Conservation (phyloP, 176 grass and related monocot species). For the Luzula sylvatica region DNA sequence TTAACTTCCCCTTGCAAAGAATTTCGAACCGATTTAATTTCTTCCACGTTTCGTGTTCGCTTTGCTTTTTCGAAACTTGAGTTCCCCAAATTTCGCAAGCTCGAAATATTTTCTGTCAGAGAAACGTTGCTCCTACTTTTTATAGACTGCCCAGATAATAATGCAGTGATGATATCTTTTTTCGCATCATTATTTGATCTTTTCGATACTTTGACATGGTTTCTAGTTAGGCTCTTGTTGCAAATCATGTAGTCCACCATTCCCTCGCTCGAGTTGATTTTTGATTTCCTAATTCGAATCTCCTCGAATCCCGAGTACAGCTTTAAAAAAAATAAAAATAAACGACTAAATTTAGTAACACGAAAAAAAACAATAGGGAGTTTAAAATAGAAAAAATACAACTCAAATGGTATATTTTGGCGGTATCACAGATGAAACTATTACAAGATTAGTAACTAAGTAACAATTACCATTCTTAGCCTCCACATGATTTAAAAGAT, state of each 20-base stretch:
- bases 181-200: slow-evolving; percentile 9
- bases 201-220: neutral
- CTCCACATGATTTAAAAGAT: neutral
- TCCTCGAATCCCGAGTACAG: neutral
- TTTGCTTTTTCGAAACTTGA: slow-evolving; percentile 12
- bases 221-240: neutral
- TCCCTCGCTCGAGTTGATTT: neutral
- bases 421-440: neutral
- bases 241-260: neutral
- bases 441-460: slow-evolving; percentile 1
- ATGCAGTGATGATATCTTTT: neutral
- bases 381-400: neutral
- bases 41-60: neutral
- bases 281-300: neutral
- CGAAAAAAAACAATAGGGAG: neutral
- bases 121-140: slow-evolving; percentile 12
- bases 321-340: slow-evolving; percentile 12
- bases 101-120: slow-evolving; percentile 11
- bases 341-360: neutral
- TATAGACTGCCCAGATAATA: slow-evolving; percentile 12
- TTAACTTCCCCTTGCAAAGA: slow-evolving; percentile 4
- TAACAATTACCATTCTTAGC: slow-evolving; percentile 14
- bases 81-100: neutral
- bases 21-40: neutral
- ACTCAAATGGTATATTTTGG: neutral